These are phyloP conservation scores for Fagopyrum esculentum DNA, from an alignment of 148 eudicot genomes.

Conservation along the genomic window DNA sequence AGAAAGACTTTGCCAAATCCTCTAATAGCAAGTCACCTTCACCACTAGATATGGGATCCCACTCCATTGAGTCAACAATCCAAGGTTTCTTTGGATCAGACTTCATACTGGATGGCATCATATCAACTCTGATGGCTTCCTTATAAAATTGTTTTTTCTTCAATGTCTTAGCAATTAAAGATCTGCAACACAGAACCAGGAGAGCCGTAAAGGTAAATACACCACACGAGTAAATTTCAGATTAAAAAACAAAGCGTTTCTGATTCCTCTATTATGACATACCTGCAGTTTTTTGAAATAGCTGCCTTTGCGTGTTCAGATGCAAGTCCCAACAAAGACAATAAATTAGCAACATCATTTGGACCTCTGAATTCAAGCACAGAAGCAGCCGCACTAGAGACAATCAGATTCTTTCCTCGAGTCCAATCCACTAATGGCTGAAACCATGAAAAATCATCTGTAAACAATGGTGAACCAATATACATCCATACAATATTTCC, in stretches of 20 bases:
- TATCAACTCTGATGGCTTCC: conserved; percentile 71
- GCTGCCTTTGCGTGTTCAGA: conserved; percentile 79
- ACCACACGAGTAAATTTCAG: neutral
- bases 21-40: conserved; percentile 86
- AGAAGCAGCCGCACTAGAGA: conserved; percentile 83
- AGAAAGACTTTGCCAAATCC: conserved; percentile 78
- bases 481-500: neutral
- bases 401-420: conserved; percentile 67
- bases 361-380: conserved; percentile 85
- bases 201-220: neutral
- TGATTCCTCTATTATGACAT: conserved; percentile 9
- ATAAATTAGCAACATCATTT: conserved; percentile 70
- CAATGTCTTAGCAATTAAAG: conserved; percentile 55
- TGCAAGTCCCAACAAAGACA: conserved; percentile 64
- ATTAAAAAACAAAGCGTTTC: neutral
- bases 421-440: conserved; percentile 94
- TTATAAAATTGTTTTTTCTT: conserved; percentile 70
- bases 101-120: conserved; percentile 36
- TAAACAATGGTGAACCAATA: neutral
- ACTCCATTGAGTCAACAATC: conserved; percentile 52
- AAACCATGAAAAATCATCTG: neutral
- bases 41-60: conserved; percentile 96
- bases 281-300: conserved; percentile 86
- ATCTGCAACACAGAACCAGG: conserved; percentile 29
- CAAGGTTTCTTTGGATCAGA: conserved; percentile 33